phyloP scores from a whole-genome alignment of 768 basidiomycete species.

The Panaeolus papilionaceus region DNA sequence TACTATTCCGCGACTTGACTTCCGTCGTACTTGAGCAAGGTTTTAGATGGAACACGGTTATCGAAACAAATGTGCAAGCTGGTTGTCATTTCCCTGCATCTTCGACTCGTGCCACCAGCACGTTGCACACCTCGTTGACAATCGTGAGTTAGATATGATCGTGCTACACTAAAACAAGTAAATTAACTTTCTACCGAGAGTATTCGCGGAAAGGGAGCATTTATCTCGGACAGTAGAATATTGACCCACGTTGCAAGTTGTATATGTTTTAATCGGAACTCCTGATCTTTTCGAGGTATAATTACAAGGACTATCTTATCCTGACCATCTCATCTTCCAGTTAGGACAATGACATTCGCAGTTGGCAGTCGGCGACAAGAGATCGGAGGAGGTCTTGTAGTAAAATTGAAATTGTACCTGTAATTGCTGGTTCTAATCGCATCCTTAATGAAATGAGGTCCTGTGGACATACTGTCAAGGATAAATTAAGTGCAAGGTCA shows the following conservation, averaged over 20 bases:
- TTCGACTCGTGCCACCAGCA: slow-evolving; percentile 9
- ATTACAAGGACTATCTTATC: not conserved
- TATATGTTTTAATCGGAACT: slow-evolving; percentile 1
- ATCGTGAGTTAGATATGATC: slow-evolving; percentile 14
- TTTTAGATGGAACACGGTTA: slow-evolving; percentile 7
- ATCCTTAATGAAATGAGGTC: not conserved
- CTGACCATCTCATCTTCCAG: not conserved
- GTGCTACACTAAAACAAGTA: slow-evolving; percentile 13
- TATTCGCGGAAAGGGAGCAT: not conserved
- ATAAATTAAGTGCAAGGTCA: slow-evolving; percentile 2
- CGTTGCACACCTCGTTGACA: slow-evolving; percentile 4
- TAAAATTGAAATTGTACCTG: not conserved
- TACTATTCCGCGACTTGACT: not conserved
- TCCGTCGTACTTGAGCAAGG: not conserved
- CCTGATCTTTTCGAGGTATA: not conserved
- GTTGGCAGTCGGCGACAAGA: not conserved
- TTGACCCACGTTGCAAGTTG: not conserved
- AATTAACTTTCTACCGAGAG: slow-evolving; percentile 12
- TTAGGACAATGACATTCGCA: not conserved
- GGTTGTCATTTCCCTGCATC: not conserved
- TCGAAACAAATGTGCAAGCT: not conserved
- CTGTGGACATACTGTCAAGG: not conserved
- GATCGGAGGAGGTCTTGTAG: not conserved
- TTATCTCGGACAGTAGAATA: not conserved
- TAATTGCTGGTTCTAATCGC: not conserved